phyloP scores from a whole-genome alignment of 345 rosid genomes.

The Populus nigra region DNA sequence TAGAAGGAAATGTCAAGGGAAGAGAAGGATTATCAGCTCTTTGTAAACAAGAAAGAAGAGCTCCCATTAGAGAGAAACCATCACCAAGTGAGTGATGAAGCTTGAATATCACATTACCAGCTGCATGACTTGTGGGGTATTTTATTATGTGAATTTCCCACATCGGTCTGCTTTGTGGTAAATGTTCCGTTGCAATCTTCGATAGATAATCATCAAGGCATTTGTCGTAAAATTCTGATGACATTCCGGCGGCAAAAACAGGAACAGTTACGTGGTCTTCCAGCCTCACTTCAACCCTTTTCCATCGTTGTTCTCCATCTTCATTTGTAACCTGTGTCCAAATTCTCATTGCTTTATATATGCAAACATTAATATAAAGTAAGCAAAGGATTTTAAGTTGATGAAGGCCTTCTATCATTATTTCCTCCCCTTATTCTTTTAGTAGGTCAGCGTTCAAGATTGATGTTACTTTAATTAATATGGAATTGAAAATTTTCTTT shows the following conservation, averaged over 20 bases:
- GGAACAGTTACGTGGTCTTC: slow-evolving; percentile 33
- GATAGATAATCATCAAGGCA: slow-evolving; percentile 34
- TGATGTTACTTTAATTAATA: no score
- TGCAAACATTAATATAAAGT: not conserved
- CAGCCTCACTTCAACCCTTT: slow-evolving; percentile 31
- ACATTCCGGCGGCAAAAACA: slow-evolving; percentile 21
- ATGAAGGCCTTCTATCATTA: no score
- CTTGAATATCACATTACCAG: slow-evolving; percentile 37
- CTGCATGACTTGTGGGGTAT: slow-evolving; percentile 37
- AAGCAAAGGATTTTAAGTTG: no score
- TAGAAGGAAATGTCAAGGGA: slow-evolving; percentile 42
- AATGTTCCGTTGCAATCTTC: slow-evolving; percentile 22
- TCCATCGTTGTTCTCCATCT: slow-evolving; percentile 31
- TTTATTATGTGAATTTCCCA: slow-evolving; percentile 54
- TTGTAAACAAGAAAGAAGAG: slow-evolving; percentile 54
- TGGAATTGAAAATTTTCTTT: no score
- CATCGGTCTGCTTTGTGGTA: slow-evolving; percentile 34
- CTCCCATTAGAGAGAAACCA: slow-evolving; percentile 51
- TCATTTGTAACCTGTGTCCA: slow-evolving; percentile 25
- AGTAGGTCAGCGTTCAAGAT: no score
- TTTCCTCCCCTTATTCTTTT: no score
- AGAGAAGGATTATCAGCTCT: slow-evolving; percentile 51
- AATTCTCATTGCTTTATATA: not conserved
- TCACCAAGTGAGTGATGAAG: slow-evolving; percentile 63
- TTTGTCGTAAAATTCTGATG: slow-evolving; percentile 31